Percentiles rank a stretch among this genome's conserved stretches.
phyloP scores from a whole-genome alignment of 768 basidiomycete genomes.

The Termitomyces sp. region DNA sequence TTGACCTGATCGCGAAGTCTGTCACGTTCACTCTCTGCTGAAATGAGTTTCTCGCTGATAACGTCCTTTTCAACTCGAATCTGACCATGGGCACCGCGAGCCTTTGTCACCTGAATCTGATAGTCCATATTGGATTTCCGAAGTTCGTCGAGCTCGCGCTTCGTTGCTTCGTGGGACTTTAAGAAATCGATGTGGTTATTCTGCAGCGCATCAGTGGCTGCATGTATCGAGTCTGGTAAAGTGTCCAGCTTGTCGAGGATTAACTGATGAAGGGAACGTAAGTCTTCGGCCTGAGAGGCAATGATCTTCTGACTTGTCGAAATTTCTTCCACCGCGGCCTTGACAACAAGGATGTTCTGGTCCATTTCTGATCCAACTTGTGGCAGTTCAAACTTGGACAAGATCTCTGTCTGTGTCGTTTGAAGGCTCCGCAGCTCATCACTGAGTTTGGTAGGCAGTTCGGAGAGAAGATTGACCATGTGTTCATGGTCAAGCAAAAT shows the following conservation, averaged over 20 bases:
- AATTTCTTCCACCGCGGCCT: slow-evolving; percentile 43
- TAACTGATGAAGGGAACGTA: slow-evolving; percentile 45
- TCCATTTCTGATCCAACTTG: slow-evolving; percentile 20
- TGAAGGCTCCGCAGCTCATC: slow-evolving; percentile 40
- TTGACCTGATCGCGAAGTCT: slow-evolving; percentile 49
- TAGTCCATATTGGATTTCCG: slow-evolving; percentile 62
- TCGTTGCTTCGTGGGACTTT: slow-evolving; percentile 47
- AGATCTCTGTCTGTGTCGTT: slow-evolving; percentile 27
- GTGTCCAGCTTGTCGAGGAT: slow-evolving; percentile 46
- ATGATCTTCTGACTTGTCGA: slow-evolving; percentile 45
- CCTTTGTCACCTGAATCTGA: slow-evolving; percentile 70
- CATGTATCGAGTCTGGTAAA: slow-evolving; percentile 55
- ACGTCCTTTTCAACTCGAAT: slow-evolving; percentile 80
- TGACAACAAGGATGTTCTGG: slow-evolving; percentile 38
- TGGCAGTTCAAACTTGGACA: slow-evolving; percentile 24
- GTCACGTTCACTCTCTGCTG: slow-evolving; percentile 64
- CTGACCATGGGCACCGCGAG: slow-evolving; percentile 72
- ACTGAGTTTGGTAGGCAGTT: slow-evolving; percentile 42
- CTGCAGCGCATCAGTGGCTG: slow-evolving; percentile 51
- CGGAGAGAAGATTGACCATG: slow-evolving; percentile 34
- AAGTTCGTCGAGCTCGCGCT: slow-evolving; percentile 67
- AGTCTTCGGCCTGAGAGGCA: slow-evolving; percentile 40
- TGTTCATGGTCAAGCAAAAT: slow-evolving; percentile 35
- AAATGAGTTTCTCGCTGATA: slow-evolving; percentile 53
- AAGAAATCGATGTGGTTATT: slow-evolving; percentile 58